Base-by-base conservation (phyloP, 345 rosid species). In the Luvunga scandens region DNA sequence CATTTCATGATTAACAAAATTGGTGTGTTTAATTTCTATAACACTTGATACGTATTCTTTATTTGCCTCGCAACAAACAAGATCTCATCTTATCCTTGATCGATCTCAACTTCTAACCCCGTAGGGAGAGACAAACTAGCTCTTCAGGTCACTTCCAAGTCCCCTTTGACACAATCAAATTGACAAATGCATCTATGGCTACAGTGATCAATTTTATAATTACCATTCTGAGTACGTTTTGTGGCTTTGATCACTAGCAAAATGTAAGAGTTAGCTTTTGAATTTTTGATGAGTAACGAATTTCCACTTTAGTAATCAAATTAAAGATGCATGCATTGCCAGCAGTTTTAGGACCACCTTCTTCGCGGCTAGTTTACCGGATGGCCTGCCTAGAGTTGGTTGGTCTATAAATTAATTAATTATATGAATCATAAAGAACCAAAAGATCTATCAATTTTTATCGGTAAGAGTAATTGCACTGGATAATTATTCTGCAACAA, bases 361-460 rank as follows among this genome's bases (percentile, higher is more conserved):
- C 45, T 64, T 36, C 38, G 0, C 24, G 76, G 75, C 78, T 80
- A 77, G 73, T 57, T 76, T 27, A 80, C 75, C 70, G 24, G 66
- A 60, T 70, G 25, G 7, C 55, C 30, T 64, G 33, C 48, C 55
- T 21, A 53, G 19, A 28, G 62, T 48, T 7, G 31, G 12, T 45
- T 45, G 50, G 50, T 13, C 50, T 13, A 12, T 13, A 45, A 13
- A 45, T 45, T 45, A 45, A 42, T 12, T 42, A 42, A 45, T 13
- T 45, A 13, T 45, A 13, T 13, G 5, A 45, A 45, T 45, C 13
- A 45, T 45, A 10, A 13, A 45, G 50, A 45, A 13, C 50, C 50
- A 45, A 13, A 45, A 45, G 16, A 45, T 45, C 4, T 3, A 45
- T 45, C 18, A 13, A 45, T 45, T 45, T 1, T 45, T 45, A 45